Evolutionary conservation across 2,329 filamentous ascomycete genomes (phyloP), one percentile per base, ranked within the genome.

Genomic region (Chaetomium olivaceum): DNA sequence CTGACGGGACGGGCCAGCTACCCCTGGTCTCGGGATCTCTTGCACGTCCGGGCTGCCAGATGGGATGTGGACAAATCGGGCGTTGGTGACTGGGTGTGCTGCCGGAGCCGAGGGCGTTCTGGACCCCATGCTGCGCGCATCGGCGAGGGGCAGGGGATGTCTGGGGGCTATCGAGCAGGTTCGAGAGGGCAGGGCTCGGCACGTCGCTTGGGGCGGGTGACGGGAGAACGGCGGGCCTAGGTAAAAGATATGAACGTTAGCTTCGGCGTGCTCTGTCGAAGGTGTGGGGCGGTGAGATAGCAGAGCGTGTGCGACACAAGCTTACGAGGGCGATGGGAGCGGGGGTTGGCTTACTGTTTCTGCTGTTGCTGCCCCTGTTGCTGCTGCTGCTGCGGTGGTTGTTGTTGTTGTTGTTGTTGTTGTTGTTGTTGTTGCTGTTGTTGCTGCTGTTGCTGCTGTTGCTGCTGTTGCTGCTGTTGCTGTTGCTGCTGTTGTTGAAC

Each of bases 181-280:
- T 75, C 66, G 77, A 73, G 64, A 76, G 66, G 67, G 74, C 74
- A 27, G 84, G 83, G 71, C 83, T 86, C 19, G 80, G 78, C 67
- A 88, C 86, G 69, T 89, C 85, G 73, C 86, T 90, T 12, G 85
- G 83, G 14, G 87, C 83, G 36, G 88, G 87, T 16, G 89, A 89
- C 7, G 87, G 85, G 58, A 89, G 80, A 23, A 84, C 78, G 27
- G 43, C 60, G n/a, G 63, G 70, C 8, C 59, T 57, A 25, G 55
- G 52, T 57, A 67, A 25, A 25, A 29, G 19, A 8, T 48, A 11
- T 23, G 8, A 14, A 31, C 14, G 27, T 33, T 27, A 11, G n/a
- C 29, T 61, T 65, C 25, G 67, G 62, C 62, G n/a, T 5, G 23
- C 54, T 55, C 39, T 27, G 19, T 46, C 52, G 54, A 29, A 23